Percentiles rank a stretch among this genome's conserved stretches.
Evolutionary conservation across 805 yeast species (phyloP).

Genomic region (Ogataea angusta): DNA sequence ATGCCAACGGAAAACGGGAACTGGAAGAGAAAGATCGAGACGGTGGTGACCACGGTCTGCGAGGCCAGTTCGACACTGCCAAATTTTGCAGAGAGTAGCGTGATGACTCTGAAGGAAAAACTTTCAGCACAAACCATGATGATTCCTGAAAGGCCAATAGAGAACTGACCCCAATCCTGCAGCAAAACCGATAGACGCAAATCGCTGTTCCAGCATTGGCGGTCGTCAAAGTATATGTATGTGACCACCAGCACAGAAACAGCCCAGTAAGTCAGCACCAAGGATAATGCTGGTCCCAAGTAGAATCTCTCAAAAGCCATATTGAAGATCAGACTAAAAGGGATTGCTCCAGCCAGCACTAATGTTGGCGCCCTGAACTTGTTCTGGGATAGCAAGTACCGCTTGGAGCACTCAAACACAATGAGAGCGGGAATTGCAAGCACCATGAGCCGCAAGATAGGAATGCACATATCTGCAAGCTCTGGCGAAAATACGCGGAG

Average conservation of each 20-base stretch:
- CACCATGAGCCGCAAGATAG: slow-evolving; percentile 49
- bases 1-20: slow-evolving; percentile 51
- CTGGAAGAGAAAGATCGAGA: slow-evolving; percentile 48
- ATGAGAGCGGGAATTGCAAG: slow-evolving; percentile 68
- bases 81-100: slow-evolving; percentile 46
- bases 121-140: slow-evolving; percentile 55
- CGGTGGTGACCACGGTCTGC: slow-evolving; percentile 48
- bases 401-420: slow-evolving; percentile 64
- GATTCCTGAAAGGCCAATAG: slow-evolving; percentile 50
- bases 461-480: slow-evolving; percentile 47
- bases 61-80: slow-evolving; percentile 49
- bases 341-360: slow-evolving; percentile 60
- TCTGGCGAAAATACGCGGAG: slow-evolving; percentile 43
- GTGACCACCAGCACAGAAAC: slow-evolving; percentile 53
- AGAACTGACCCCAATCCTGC: slow-evolving; percentile 40
- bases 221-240: slow-evolving; percentile 60
- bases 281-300: slow-evolving; percentile 69
- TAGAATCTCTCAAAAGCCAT: slow-evolving; percentile 63
- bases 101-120: slow-evolving; percentile 50
- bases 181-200: slow-evolving; percentile 30
- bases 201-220: slow-evolving; percentile 53
- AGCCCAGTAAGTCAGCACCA: slow-evolving; percentile 63
- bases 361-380: slow-evolving; percentile 73
- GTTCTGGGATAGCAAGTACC: slow-evolving; percentile 72
- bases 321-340: slow-evolving; percentile 59